Evolutionary conservation across 176 grass and related monocot genomes (phyloP).

Genomic region (Eragrostis nindensis): DNA sequence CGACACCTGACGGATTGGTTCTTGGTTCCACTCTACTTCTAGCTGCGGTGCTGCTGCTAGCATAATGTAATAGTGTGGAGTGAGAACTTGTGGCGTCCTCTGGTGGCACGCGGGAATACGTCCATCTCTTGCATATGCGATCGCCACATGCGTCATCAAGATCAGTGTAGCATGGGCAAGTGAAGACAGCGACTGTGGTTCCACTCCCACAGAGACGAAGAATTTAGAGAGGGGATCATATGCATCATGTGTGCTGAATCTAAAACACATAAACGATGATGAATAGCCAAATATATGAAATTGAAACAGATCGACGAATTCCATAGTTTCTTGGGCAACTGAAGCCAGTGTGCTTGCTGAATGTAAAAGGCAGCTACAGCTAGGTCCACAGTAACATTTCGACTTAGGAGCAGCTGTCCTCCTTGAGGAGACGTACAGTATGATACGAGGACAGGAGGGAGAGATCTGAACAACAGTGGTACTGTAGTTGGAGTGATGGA

Average conservation of each 20-base stretch:
- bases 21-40: not conserved
- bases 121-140: not conserved
- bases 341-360: slow-evolving; percentile 15
- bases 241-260: not conserved
- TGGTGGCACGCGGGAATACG: not conserved
- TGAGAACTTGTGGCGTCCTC: no score
- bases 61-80: no score
- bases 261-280: not conserved
- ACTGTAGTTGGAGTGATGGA: slow-evolving; percentile 7
- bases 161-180: not conserved
- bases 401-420: not conserved
- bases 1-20: not conserved
- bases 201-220: not conserved
- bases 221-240: not conserved
- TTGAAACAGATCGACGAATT: slow-evolving; percentile 20
- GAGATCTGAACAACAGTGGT: not conserved
- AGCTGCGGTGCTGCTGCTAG: no score
- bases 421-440: not conserved
- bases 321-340: slow-evolving; percentile 19
- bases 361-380: slow-evolving; percentile 6
- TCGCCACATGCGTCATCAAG: not conserved
- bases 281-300: not conserved
- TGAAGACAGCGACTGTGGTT: no score
- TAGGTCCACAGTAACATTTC: slow-evolving; percentile 25
- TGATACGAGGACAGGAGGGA: not conserved